phyloP scores from a whole-genome alignment of 371 early-diverging fungal species.

The Parasitella parasitica region DNA sequence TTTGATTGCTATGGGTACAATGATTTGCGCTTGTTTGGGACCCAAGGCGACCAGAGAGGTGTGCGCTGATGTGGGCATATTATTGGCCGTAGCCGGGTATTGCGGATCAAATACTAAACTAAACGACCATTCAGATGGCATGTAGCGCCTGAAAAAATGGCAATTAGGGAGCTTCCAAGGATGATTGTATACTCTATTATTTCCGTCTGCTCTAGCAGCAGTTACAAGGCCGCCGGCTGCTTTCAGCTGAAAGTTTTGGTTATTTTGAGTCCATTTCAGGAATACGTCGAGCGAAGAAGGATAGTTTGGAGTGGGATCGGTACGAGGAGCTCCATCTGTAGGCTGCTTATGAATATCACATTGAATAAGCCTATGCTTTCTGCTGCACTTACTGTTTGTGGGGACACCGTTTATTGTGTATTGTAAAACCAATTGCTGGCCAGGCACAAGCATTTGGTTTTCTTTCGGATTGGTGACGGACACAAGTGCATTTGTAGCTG shows the following conservation, averaged over 20 bases:
- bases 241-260: slow-evolving; percentile 3
- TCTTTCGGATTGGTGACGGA: not conserved
- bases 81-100: not conserved
- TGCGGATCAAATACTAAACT: slow-evolving; percentile 13
- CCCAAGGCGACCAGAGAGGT: not conserved
- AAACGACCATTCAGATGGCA: slow-evolving; percentile 16
- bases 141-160: slow-evolving; percentile 20
- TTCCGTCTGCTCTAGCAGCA: slow-evolving; percentile 4
- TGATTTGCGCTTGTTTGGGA: not conserved
- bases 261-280: slow-evolving; percentile 11
- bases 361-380: not conserved
- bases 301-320: not conserved
- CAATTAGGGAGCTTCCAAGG: slow-evolving; percentile 20
- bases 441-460: slow-evolving; percentile 5
- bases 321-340: not conserved
- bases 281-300: slow-evolving; percentile 15
- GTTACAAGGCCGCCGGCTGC: slow-evolving; percentile 2
- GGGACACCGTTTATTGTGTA: slow-evolving; percentile 1
- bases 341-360: too few relatives aligned
- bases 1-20: not conserved
- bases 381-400: not conserved
- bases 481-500: not conserved
- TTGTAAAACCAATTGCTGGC: not conserved
- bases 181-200: slow-evolving; percentile 1
- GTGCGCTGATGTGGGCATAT: not conserved